Percentiles rank a stretch among this genome's conserved stretches.
Evolutionary conservation across 116 monocot species (phyloP).

Genomic region (Phalaenopsis hybrid): DNA sequence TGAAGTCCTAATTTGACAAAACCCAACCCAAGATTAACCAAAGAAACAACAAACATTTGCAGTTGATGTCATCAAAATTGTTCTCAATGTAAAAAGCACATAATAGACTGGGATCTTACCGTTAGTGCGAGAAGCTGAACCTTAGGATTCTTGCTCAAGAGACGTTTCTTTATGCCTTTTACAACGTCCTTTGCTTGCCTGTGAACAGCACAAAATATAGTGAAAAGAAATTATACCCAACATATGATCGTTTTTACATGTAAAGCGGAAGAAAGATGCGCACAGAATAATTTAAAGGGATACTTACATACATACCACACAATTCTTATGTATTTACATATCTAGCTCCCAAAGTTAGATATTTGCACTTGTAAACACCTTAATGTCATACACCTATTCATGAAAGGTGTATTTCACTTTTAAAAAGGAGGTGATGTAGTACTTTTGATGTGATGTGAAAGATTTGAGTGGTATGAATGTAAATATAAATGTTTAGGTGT

Average conservation of each 20-base stretch:
- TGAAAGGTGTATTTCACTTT: no score
- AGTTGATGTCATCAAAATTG: neutral
- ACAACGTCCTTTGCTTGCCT: slow-evolving; percentile 77
- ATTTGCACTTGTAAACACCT: no score
- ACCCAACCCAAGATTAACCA: neutral
- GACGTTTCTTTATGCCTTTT: slow-evolving; percentile 53
- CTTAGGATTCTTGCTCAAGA: slow-evolving; percentile 63
- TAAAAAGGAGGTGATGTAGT: no score
- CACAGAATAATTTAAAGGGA: neutral
- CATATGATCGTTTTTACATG: neutral
- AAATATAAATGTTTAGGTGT: no score
- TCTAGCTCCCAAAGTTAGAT: no score
- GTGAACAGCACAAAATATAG: neutral
- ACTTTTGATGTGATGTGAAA: no score
- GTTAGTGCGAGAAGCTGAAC: slow-evolving; percentile 76
- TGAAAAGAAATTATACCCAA: neutral
- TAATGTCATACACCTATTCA: no score
- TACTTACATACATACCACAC: no score
- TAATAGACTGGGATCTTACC: slow-evolving; percentile 27
- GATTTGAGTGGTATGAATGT: no score
- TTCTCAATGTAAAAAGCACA: neutral
- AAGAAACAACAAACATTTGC: slow-evolving; percentile 3
- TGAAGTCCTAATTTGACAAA: no score
- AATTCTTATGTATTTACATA: no score
- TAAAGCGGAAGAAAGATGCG: neutral